Conservation (phyloP, 1,139 yeast species). For the Ogataea hybrid region DNA sequence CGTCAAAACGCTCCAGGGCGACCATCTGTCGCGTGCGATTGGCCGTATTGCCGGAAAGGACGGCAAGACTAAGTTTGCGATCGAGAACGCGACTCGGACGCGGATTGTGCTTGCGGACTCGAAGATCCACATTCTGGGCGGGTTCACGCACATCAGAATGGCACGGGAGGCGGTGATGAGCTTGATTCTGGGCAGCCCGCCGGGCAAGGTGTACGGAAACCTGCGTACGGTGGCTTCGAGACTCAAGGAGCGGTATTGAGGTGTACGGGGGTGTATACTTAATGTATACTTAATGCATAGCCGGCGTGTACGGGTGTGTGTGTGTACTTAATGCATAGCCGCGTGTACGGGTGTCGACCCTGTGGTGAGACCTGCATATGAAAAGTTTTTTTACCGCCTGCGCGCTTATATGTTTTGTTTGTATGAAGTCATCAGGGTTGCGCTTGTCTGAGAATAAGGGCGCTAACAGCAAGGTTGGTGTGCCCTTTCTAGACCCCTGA, state of each 20-base stretch:
- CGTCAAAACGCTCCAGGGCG: slow-evolving; percentile 92
- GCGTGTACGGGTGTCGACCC: too few relatives aligned
- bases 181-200: slow-evolving; percentile 95
- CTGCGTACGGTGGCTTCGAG: slow-evolving; percentile 95
- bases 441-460: too few relatives aligned
- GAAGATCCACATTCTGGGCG: slow-evolving; percentile 94
- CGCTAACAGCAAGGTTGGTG: too few relatives aligned
- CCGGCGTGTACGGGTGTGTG: background rate
- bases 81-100: slow-evolving; percentile 97
- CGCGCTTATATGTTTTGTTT: too few relatives aligned
- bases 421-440: too few relatives aligned
- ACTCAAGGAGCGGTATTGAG: slow-evolving; percentile 87
- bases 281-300: too few relatives aligned
- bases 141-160: slow-evolving; percentile 94
- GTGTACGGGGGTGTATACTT: background rate
- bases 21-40: slow-evolving; percentile 95
- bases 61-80: slow-evolving; percentile 97
- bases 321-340: too few relatives aligned
- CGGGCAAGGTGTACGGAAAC: slow-evolving; percentile 97
- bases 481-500: too few relatives aligned
- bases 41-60: slow-evolving; percentile 99
- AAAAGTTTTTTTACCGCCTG: background rate
- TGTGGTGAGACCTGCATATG: background rate
- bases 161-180: slow-evolving; percentile 97
- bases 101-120: slow-evolving; percentile 97